phyloP scores from a whole-genome alignment of 208 protist genomes.

The Tritrichomonas musculus region DNA sequence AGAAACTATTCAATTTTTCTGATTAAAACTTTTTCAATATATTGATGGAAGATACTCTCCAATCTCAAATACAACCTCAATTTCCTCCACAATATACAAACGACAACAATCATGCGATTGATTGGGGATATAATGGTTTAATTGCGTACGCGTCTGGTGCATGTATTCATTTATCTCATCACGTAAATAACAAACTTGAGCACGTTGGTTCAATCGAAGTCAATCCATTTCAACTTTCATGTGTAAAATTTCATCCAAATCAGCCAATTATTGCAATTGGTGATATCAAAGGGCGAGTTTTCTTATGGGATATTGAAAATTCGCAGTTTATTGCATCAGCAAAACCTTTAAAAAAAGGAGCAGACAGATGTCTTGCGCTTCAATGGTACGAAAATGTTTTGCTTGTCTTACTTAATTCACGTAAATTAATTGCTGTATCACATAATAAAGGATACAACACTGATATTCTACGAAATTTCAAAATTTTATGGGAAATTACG shows the following conservation, averaged over 20 bases:
- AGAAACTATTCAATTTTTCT: too few relatives aligned
- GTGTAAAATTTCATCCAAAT: not conserved
- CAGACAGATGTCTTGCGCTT: not conserved
- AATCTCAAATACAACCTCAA: not conserved
- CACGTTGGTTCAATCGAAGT: not conserved
- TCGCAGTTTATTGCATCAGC: not conserved
- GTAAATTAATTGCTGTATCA: not conserved
- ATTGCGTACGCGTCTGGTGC: not conserved
- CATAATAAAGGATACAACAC: too few relatives aligned
- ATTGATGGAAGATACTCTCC: too few relatives aligned
- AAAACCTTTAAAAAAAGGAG: not conserved
- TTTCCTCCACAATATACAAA: not conserved
- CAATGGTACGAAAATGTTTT: not conserved
- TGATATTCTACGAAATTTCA: not conserved
- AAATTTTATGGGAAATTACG: not conserved
- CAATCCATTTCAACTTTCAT: not conserved
- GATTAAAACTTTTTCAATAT: too few relatives aligned
- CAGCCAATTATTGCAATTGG: not conserved
- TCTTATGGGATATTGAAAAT: not conserved
- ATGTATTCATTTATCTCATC: not conserved
- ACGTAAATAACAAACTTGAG: not conserved
- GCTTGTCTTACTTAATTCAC: not conserved
- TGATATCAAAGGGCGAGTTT: not conserved
- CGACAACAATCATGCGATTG: not conserved
- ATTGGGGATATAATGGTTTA: not conserved